Conservation (phyloP, 768 basidiomycete genomes). For the Leccinum disarticulatum region DNA sequence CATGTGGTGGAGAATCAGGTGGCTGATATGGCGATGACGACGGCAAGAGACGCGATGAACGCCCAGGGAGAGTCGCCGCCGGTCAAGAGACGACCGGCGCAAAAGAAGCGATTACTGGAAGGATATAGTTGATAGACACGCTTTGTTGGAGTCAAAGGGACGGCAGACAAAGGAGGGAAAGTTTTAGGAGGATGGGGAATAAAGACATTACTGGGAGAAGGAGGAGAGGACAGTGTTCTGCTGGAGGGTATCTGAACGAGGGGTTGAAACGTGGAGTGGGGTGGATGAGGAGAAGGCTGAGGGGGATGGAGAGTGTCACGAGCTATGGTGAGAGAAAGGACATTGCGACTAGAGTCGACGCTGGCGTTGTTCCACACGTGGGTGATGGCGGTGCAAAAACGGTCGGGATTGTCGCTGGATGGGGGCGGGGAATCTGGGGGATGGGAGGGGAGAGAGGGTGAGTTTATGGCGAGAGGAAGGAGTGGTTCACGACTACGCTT, state of each 20-base stretch:
- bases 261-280: constrained; percentile 21
- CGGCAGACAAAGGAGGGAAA: constrained; percentile 34
- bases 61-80: constrained; percentile 88
- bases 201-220: constrained; percentile 31
- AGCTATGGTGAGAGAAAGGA: constrained; percentile 10
- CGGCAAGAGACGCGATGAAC: constrained; percentile 60
- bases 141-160: constrained; percentile 35
- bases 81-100: constrained; percentile 69
- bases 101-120: constrained; percentile 75
- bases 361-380: constrained; percentile 53
- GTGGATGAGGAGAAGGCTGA: constrained; percentile 7
- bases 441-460: background rate
- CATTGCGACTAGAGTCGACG: constrained; percentile 47
- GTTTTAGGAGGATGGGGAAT: constrained; percentile 31
- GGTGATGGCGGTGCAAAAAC: constrained; percentile 48
- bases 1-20: constrained; percentile 87
- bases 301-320: constrained; percentile 2
- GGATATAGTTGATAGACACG: constrained; percentile 66
- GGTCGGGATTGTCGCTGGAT: background rate
- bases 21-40: constrained; percentile 69
- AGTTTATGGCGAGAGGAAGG: constrained; percentile 45
- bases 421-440: background rate
- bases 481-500: constrained; percentile 77
- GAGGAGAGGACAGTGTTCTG: constrained; percentile 21
- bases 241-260: constrained; percentile 28